Conservation (phyloP, 2,329 filamentous ascomycete species). For the Mollisia scopiformis region DNA sequence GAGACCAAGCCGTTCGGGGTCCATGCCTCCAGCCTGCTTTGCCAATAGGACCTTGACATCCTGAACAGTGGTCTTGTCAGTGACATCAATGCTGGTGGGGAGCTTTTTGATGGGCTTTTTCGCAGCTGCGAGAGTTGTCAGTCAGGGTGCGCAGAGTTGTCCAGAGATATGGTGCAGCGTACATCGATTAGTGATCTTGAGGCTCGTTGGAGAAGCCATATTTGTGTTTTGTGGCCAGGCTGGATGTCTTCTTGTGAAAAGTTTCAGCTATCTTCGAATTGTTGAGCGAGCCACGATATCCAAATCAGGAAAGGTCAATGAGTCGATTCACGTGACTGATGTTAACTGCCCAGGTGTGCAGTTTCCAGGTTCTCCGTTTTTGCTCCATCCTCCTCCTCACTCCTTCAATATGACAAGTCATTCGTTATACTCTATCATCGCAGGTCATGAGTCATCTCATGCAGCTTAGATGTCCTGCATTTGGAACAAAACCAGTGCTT, state of each 20-base stretch:
- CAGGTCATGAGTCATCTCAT: too few relatives aligned
- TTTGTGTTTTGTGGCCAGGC: background rate
- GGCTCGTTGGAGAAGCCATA: background rate
- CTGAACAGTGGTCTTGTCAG: slow-evolving; percentile 55
- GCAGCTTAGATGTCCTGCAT: too few relatives aligned
- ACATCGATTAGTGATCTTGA: slow-evolving; percentile 28
- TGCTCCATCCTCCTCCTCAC: too few relatives aligned
- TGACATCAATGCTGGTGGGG: slow-evolving; percentile 54
- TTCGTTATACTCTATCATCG: too few relatives aligned
- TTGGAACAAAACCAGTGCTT: too few relatives aligned
- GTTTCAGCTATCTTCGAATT: background rate
- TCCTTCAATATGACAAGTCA: too few relatives aligned
- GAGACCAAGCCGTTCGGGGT: slow-evolving; percentile 65
- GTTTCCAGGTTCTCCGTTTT: too few relatives aligned
- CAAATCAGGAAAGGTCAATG: too few relatives aligned
- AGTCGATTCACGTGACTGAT: too few relatives aligned
- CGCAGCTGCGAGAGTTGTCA: slow-evolving; percentile 24
- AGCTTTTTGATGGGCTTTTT: slow-evolving; percentile 46
- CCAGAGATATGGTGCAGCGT: slow-evolving; percentile 1
- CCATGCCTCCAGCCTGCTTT: slow-evolving; percentile 51
- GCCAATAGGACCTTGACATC: slow-evolving; percentile 61
- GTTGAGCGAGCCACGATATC: too few relatives aligned
- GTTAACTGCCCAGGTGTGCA: too few relatives aligned
- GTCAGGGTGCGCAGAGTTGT: background rate
- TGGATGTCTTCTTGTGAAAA: background rate